These are phyloP conservation scores for Chenopodium album DNA, from an alignment of 148 eudicot species.

Conservation along the genomic window DNA sequence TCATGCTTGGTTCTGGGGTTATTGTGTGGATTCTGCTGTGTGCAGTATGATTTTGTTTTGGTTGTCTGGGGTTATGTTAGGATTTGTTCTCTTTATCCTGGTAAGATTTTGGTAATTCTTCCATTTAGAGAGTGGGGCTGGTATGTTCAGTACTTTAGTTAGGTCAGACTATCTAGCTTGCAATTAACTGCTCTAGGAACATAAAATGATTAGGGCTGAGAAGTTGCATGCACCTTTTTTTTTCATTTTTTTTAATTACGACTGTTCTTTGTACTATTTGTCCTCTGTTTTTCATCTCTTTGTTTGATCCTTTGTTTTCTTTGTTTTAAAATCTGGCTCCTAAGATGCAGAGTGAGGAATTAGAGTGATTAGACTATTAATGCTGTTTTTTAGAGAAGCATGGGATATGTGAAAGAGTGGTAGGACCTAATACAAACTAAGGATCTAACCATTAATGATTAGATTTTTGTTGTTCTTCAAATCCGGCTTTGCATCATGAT, in stretches of 20 bases:
- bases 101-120: not conserved
- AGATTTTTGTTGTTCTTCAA: not conserved
- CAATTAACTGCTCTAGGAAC: not conserved
- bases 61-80: not conserved
- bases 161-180: not conserved
- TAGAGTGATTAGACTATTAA: too few relatives aligned
- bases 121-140: not conserved
- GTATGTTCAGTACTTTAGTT: not conserved
- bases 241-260: not conserved
- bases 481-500: not conserved
- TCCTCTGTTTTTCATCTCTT: not conserved
- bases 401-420: not conserved
- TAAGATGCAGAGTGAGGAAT: not conserved
- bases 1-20: not conserved
- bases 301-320: not conserved
- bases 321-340: not conserved
- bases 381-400: not conserved
- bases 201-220: not conserved
- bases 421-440: not conserved
- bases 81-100: too few relatives aligned
- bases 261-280: not conserved
- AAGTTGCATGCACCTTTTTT: not conserved
- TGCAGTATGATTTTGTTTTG: not conserved
- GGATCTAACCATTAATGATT: not conserved
- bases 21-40: too few relatives aligned